Conservation (phyloP, 495 filamentous ascomycete species). For the Choiromyces venosus region DNA sequence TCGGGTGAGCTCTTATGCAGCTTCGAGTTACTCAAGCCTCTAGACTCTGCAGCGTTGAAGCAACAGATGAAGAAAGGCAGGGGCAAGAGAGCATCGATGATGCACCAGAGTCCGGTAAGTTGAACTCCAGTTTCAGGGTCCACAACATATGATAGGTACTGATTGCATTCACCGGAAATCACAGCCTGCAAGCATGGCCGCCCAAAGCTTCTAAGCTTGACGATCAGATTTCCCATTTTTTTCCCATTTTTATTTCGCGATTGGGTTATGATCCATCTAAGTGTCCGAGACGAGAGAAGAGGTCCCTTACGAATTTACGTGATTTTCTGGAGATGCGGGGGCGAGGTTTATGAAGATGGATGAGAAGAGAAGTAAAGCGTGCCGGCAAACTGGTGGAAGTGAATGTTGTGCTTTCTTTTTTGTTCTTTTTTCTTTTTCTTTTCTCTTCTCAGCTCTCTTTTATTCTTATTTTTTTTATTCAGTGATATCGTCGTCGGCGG, state of each 20-base stretch:
- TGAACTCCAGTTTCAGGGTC: background rate
- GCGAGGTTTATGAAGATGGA: background rate
- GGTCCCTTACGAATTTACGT: background rate
- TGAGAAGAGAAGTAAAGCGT: background rate
- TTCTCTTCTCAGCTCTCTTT: background rate
- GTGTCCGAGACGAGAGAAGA: background rate
- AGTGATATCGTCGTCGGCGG: background rate
- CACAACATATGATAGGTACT: slow-evolving; percentile 11
- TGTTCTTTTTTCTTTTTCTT: background rate
- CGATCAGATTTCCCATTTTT: background rate
- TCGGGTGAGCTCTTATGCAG: slow-evolving; percentile 89
- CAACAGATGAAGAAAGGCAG: slow-evolving; percentile 98
- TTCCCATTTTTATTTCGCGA: background rate
- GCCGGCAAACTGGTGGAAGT: background rate
- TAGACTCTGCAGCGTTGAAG: slow-evolving; percentile 95
- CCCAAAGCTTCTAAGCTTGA: slow-evolving; percentile 36
- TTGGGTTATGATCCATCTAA: background rate
- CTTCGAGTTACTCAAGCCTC: slow-evolving; percentile 92
- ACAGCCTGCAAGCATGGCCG: slow-evolving; percentile 39
- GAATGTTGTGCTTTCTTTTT: background rate
- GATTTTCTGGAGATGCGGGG: background rate
- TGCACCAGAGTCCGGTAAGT: slow-evolving; percentile 41
- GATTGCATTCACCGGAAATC: slow-evolving; percentile 4
- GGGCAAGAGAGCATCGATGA: slow-evolving; percentile 58
- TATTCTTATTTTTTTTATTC: background rate